Evolutionary conservation across 2,329 filamentous ascomycete species (phyloP).

Genomic region (Hypoxylon sp.): DNA sequence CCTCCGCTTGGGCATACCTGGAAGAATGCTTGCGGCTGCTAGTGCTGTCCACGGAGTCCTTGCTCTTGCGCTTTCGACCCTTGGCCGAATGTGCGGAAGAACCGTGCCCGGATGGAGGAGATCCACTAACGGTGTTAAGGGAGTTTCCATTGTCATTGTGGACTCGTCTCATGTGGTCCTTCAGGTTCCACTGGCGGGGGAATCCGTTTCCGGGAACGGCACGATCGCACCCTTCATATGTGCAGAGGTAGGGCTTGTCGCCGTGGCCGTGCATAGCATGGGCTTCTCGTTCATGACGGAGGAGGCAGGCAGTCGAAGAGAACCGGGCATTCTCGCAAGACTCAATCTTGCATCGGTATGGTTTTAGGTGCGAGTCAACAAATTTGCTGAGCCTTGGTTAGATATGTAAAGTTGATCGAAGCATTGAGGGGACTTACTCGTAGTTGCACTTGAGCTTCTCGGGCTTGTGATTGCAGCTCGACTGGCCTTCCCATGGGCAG

Average conservation of each 20-base stretch:
- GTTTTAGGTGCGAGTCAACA: constrained; percentile 95
- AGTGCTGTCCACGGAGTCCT: constrained; percentile 62
- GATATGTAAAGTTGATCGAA: constrained; percentile 18
- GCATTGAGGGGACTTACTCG: constrained; percentile 76
- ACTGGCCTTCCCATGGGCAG: constrained; percentile 85
- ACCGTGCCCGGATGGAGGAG: constrained; percentile 58
- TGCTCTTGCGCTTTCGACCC: constrained; percentile 71
- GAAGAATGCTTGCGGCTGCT: constrained; percentile 66
- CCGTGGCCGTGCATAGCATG: constrained; percentile 97
- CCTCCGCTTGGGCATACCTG: constrained; percentile 57
- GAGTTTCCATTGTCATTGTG: constrained; percentile 74
- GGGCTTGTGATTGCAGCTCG: constrained; percentile 86
- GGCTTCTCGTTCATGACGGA: constrained; percentile 94
- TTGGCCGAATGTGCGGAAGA: constrained; percentile 58
- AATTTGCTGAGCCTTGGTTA: constrained; percentile 79
- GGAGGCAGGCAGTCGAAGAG: constrained; percentile 93
- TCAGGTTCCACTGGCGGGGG: constrained; percentile 93
- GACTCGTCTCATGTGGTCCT: constrained; percentile 97
- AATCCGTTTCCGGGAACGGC: constrained; percentile 88
- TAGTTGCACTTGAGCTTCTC: constrained; percentile 99
- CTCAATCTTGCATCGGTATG: constrained; percentile 91
- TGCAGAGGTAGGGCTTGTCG: constrained; percentile 91
- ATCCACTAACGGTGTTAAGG: constrained; percentile 54
- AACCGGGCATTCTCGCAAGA: constrained; percentile 89
- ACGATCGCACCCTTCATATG: constrained; percentile 89